Base-by-base conservation (phyloP, 371 early-diverging fungal species). In the Choanephora cucurbitarum region DNA sequence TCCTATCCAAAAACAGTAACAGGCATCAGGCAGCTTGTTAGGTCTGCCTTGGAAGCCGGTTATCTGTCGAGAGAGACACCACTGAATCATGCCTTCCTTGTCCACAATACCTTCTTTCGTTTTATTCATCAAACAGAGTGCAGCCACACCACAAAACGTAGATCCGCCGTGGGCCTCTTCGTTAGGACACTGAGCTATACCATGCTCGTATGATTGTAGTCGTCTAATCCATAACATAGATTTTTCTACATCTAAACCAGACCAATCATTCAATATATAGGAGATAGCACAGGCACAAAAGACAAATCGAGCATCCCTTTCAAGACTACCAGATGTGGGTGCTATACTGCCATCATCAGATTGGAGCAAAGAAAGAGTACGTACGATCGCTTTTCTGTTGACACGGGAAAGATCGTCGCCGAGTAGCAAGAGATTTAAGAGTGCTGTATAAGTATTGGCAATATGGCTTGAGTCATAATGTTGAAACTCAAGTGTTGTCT, bases 1-100 rank as follows among this genome's bases (percentile, higher is more conserved):
- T 13, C 99, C 99, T 21, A 99, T 82, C 99, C 99, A 99, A 72
- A 96, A 99, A 9, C 97, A 89, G 71, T 99, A 99, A 71, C 99
- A 99, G 1, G 96, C 91, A 63, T 99, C 99, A n/a, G 85, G 75
- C 2, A 80, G 73, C 68, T 99, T 99, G 66, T 93, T 93, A 5
- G 81, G 78, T 50, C 99, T 76, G 6, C 99, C 99, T 58, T 94
- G 89, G 72, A 96, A 99, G 5, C 99, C 99, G 23, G 73, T 74
- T 23, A 66, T 66, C 63, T 95, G 96, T 10, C 92, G 81, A 14
- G 62, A 59, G 40, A 98, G 54, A 40, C 90, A 81, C 99, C 99
- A 97, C 40, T 69, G 60, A n/a, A 93, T 68, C 14, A 84, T 67
- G 19, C 77, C 72, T 14, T 84, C 80, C 55, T 76, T 78, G 64